Percentiles rank a stretch among this genome's conserved stretches.
Evolutionary conservation across 2,329 filamentous ascomycete species (phyloP).

Genomic region (Leptodontidium sp.): DNA sequence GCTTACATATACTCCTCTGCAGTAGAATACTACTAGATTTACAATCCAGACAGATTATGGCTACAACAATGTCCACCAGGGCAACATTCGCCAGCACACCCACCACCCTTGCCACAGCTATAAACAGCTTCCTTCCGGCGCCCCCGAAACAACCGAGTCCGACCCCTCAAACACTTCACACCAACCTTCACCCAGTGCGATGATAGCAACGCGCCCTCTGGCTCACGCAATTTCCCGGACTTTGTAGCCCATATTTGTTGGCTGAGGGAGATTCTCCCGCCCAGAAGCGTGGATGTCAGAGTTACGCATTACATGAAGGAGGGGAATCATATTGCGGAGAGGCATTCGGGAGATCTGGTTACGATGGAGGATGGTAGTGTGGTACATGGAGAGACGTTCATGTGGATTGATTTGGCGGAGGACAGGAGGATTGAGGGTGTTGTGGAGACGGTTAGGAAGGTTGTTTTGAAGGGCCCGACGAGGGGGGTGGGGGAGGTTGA

Average conservation of each 20-base stretch:
- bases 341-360: constrained; percentile 1
- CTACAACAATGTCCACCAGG: neutral
- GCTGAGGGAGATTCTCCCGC: constrained; percentile 9
- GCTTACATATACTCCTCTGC: too few species aligned
- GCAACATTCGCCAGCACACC: constrained; percentile 15
- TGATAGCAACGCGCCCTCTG: neutral
- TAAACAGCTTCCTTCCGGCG: constrained; percentile 18
- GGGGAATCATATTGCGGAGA: constrained; percentile 18
- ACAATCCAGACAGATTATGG: neutral
- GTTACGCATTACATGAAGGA: constrained; percentile 13
- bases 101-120: neutral
- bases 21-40: too few species aligned
- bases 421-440: constrained; percentile 16
- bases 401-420: constrained; percentile 20
- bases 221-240: neutral
- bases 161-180: constrained; percentile 17
- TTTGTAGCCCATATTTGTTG: constrained; percentile 10
- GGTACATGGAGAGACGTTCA: constrained; percentile 12
- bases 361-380: constrained; percentile 10
- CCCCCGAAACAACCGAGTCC: constrained; percentile 12
- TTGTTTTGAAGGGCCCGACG: neutral
- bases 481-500: neutral
- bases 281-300: constrained; percentile 4
- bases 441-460: constrained; percentile 18
- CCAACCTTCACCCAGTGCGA: constrained; percentile 19